These are phyloP conservation scores for Geotrichum aggregatum DNA, from an alignment of 1,139 yeast species.

Conservation along the genomic window DNA sequence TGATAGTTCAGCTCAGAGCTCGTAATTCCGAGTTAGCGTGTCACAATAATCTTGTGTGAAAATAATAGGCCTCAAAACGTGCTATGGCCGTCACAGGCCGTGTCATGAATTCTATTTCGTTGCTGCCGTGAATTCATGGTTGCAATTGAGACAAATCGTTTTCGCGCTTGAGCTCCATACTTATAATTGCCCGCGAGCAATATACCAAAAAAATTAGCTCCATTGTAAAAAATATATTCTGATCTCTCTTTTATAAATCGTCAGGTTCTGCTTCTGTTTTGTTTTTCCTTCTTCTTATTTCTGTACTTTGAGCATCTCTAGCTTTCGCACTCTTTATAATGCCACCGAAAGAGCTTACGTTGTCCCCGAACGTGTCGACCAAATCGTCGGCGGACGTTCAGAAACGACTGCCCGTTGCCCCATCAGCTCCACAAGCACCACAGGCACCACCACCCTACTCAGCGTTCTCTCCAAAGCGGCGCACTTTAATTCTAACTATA, in stretches of 20 bases:
- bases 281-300: background rate
- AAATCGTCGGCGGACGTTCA: background rate
- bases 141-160: background rate
- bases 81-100: too few species aligned
- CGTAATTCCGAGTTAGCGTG: too few species aligned
- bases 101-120: too few species aligned
- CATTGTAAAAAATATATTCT: background rate
- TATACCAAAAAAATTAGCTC: background rate
- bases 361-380: background rate
- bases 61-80: too few species aligned
- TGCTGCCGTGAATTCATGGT: too few species aligned
- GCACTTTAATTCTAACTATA: conserved; percentile 36
- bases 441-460: conserved; percentile 13
- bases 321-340: too few species aligned
- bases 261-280: background rate
- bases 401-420: background rate
- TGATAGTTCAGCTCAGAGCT: too few species aligned
- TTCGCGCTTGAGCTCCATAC: background rate
- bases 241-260: background rate
- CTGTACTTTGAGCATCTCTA: too few species aligned
- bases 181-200: background rate
- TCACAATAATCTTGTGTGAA: too few species aligned
- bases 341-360: too few species aligned
- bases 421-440: background rate
- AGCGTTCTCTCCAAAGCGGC: conserved; percentile 26